Evolutionary conservation across 2,329 filamentous ascomycete species (phyloP).

Genomic region (Sporothrix mexicana): DNA sequence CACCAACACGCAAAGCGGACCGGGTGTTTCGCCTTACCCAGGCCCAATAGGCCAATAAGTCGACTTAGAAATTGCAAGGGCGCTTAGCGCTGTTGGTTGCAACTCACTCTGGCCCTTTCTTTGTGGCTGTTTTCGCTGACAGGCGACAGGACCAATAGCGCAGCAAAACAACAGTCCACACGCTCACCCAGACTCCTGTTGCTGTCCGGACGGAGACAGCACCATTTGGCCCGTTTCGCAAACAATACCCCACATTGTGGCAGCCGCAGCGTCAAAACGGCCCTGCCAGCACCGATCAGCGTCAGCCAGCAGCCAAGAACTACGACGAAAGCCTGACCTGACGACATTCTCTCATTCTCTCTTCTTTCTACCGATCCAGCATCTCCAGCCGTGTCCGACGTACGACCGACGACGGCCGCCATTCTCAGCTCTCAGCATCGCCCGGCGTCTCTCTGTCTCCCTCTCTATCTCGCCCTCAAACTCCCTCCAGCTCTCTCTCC

Average conservation of each 20-base stretch:
- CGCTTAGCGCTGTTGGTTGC: constrained; percentile 33
- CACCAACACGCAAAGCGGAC: constrained; percentile 1
- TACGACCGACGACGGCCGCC: neutral
- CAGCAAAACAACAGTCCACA: neutral
- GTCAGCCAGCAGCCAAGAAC: constrained; percentile 20
- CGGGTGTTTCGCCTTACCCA: constrained; percentile 19
- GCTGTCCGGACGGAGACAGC: neutral
- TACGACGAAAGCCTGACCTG: constrained; percentile 30
- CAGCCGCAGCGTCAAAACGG: constrained; percentile 28
- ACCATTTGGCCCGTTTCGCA: constrained; percentile 21
- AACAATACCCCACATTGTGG: constrained; percentile 34
- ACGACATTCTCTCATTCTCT: neutral
- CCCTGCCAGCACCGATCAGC: constrained; percentile 14
- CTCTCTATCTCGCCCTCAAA: neutral
- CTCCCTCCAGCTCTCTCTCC: no score
- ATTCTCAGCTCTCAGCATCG: no score
- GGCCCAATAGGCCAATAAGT: neutral
- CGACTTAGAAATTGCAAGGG: constrained; percentile 24
- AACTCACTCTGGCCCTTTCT: constrained; percentile 7
- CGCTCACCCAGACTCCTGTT: neutral
- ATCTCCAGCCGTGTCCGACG: neutral
- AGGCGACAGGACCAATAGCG: neutral
- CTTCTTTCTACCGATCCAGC: neutral
- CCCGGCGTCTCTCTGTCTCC: neutral
- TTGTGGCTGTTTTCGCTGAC: neutral